phyloP scores from a whole-genome alignment of 2,329 filamentous ascomycete species.

The Epichloe gansuensis region DNA sequence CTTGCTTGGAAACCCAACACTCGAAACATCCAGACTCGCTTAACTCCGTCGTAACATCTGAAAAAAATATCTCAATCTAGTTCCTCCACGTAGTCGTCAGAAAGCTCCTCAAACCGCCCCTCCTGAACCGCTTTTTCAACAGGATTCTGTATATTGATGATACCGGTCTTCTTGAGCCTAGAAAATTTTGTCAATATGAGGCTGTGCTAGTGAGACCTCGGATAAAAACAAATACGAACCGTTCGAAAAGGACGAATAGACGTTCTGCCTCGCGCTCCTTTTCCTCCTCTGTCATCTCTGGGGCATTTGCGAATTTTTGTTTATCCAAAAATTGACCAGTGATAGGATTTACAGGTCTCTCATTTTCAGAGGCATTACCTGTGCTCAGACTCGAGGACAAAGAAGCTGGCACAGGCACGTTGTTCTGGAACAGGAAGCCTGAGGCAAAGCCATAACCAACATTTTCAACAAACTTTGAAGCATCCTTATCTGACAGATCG shows the following conservation, averaged over 20 bases:
- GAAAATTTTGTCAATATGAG: not conserved
- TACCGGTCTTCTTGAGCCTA: slow-evolving; percentile 58
- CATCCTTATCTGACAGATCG: slow-evolving; percentile 71
- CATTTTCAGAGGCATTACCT: slow-evolving; percentile 15
- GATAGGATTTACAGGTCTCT: slow-evolving; percentile 59
- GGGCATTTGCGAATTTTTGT: slow-evolving; percentile 45
- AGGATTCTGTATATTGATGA: slow-evolving; percentile 69
- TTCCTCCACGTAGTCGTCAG: slow-evolving; percentile 38
- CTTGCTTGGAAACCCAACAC: too few species aligned
- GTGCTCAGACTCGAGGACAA: slow-evolving; percentile 37
- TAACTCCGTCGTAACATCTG: too few species aligned
- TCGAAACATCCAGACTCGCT: too few species aligned
- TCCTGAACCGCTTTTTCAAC: slow-evolving; percentile 57
- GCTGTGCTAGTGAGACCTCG: slow-evolving; percentile 9
- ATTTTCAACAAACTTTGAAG: slow-evolving; percentile 72
- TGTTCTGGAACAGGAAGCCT: slow-evolving; percentile 76
- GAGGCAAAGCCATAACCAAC: slow-evolving; percentile 92
- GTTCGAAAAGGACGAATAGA: slow-evolving; percentile 82
- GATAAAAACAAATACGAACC: slow-evolving; percentile 30
- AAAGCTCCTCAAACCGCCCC: slow-evolving; percentile 58
- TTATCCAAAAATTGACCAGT: slow-evolving; percentile 71
- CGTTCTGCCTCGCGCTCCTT: slow-evolving; percentile 85
- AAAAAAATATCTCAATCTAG: slow-evolving; percentile 19
- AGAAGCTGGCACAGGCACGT: slow-evolving; percentile 62
- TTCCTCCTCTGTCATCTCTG: slow-evolving; percentile 80